phyloP scores from a whole-genome alignment of 2,329 filamentous ascomycete species.

The Colletotrichum lini region DNA sequence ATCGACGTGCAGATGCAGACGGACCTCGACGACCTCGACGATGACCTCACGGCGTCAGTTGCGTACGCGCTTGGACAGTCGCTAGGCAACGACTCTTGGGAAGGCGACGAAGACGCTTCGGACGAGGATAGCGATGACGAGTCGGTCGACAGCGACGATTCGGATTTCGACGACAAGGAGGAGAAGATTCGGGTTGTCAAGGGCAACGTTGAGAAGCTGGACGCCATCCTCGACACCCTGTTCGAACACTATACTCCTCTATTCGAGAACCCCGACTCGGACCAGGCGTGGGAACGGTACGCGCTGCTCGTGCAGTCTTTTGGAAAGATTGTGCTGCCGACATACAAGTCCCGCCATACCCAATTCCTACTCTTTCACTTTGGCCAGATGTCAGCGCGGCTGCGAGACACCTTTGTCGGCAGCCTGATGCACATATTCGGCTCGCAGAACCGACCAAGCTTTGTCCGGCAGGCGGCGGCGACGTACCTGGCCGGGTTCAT shows the following conservation, averaged over 20 bases:
- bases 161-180: conserved; percentile 74
- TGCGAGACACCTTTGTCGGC: conserved; percentile 87
- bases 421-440: conserved; percentile 75
- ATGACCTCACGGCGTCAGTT: conserved; percentile 84
- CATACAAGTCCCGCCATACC: conserved; percentile 91
- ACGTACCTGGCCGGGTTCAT: conserved; percentile 97
- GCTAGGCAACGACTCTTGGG: conserved; percentile 56
- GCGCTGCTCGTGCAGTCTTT: conserved; percentile 89
- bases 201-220: conserved; percentile 90
- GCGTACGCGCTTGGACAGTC: conserved; percentile 64
- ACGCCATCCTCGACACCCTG: conserved; percentile 88
- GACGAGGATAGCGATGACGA: conserved; percentile 79
- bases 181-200: conserved; percentile 79
- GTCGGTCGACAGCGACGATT: conserved; percentile 79
- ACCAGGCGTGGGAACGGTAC: conserved; percentile 80
- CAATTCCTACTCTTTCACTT: conserved; percentile 98
- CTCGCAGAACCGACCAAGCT: conserved; percentile 58
- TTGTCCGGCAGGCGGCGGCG: conserved; percentile 81
- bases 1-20: conserved; percentile 96
- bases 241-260: conserved; percentile 86
- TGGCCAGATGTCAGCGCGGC: conserved; percentile 82
- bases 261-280: conserved; percentile 78
- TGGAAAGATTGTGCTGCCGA: conserved; percentile 87
- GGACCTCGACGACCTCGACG: conserved; percentile 92
- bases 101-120: conserved; percentile 69